Evolutionary conservation across 2,329 filamentous ascomycete species (phyloP), one percentile per base, ranked within the genome.

Genomic region (Chlorencoelia australis): DNA sequence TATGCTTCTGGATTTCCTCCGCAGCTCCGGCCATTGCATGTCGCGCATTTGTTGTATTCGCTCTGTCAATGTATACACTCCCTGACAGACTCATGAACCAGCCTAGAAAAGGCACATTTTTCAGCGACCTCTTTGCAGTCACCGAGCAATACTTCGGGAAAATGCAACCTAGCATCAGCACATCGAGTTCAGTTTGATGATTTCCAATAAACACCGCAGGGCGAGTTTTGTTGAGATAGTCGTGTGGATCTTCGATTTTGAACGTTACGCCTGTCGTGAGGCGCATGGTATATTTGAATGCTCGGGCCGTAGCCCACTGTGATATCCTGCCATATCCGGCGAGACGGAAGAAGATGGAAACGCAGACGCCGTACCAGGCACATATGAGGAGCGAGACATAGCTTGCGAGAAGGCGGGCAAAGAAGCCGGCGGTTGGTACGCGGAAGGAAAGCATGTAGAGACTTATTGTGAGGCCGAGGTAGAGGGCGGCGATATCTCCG

Each of bases 131-230:
- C 71, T 98, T 98, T 30, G 89, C 88, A 16, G 89, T 95, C 41
- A 98, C 82, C 54, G 79, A 87, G 68, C 83, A 94, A 68, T 93
- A 87, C 53, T 76, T 79, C 31, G 91, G 91, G 63, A 95, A 96
- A 54, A 94, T 75, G 61, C 71, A 68, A 44, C 87, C 91, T 18
- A 98, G 73, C 75, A 95, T 82, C 41, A 94, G 71, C 26, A 98
- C 83, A 57, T 98, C 91, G 48, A 98, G 75, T 64, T 96, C 91
- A 15, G 83, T 86, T 70, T 98, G 91, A 65, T 98, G 91, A 63
- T 96, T 96, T 26, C 82, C 83, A 49, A 98, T 70, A 54, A 98
- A 88, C 39, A 98, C 82, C 39, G 85, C 88, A 1, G 91, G 91
- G 34, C 89, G 75, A 18, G 67, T 68, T 7, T 68, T 78, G 9